Conservation (phyloP, 202 grass and related monocot genomes). For the Setaria viridis region DNA sequence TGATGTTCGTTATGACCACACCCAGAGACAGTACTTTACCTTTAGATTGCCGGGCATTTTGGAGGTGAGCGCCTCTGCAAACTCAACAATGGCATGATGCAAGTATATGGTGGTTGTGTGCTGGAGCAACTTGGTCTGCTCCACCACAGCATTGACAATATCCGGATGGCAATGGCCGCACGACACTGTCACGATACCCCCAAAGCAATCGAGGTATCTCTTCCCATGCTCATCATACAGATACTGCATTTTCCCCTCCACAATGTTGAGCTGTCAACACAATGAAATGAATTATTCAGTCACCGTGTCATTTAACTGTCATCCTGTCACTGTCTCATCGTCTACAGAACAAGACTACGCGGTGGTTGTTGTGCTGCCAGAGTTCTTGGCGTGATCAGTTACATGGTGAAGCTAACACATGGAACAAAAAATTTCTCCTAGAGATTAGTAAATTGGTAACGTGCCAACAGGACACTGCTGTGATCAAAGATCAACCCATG, state of each 20-base stretch:
- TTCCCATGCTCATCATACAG: conserved; percentile 87
- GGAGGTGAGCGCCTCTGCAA: conserved; percentile 85
- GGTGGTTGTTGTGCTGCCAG: not conserved
- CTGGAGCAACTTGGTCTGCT: conserved; percentile 93
- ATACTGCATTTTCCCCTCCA: conserved; percentile 96
- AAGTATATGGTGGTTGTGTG: conserved; percentile 97
- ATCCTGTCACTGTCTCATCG: not conserved
- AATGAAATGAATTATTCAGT: conserved; percentile 8
- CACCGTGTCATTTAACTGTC: not conserved
- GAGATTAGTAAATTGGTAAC: not conserved
- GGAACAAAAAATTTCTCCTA: not conserved
- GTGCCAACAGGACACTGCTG: not conserved
- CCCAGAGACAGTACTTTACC: conserved; percentile 38
- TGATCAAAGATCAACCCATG: not conserved
- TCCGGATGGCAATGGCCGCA: conserved; percentile 95
- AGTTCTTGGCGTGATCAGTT: not conserved
- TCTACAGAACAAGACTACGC: not conserved
- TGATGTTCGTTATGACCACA: not conserved
- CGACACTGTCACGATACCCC: conserved; percentile 92
- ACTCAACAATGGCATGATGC: conserved; percentile 89
- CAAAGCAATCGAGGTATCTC: conserved; percentile 92
- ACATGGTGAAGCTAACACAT: conserved; percentile 2
- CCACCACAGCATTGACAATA: conserved; percentile 77
- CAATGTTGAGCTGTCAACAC: conserved; percentile 76
- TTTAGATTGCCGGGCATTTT: conserved; percentile 98